phyloP scores from a whole-genome alignment of 768 basidiomycete species.

The Trametes cingulata region DNA sequence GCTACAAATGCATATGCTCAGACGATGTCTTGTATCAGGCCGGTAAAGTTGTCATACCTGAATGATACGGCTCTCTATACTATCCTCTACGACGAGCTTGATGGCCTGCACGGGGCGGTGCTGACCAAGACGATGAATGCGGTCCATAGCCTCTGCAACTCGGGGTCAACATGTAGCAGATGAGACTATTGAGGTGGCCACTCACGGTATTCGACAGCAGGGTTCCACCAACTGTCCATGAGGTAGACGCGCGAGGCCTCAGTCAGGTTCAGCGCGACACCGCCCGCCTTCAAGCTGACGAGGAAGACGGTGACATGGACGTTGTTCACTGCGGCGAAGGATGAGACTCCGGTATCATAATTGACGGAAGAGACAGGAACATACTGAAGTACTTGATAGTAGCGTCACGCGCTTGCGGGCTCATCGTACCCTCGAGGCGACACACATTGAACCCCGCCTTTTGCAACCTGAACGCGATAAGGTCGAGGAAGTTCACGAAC shows the following conservation, averaged over 20 bases:
- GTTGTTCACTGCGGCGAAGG: constrained; percentile 71
- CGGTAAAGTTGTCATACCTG: constrained; percentile 59
- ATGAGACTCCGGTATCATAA: not conserved
- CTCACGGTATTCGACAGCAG: constrained; percentile 89
- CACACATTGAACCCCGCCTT: constrained; percentile 95
- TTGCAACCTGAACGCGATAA: constrained; percentile 91
- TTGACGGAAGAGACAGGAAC: constrained; percentile 29
- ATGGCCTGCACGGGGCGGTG: constrained; percentile 90
- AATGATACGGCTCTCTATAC: constrained; percentile 93
- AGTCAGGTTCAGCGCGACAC: constrained; percentile 87
- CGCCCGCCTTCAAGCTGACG: constrained; percentile 94
- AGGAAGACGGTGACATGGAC: constrained; percentile 97
- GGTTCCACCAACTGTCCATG: constrained; percentile 99
- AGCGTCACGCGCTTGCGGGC: constrained; percentile 91
- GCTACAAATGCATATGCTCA: constrained; percentile 34
- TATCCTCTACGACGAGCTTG: constrained; percentile 93
- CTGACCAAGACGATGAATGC: constrained; percentile 96
- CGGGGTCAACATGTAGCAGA: not conserved
- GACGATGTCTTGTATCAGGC: not conserved
- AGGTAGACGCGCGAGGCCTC: constrained; percentile 93
- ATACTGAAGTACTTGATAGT: constrained; percentile 93
- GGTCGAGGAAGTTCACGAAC: constrained; percentile 90
- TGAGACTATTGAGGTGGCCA: constrained; percentile 14
- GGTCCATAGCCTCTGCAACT: constrained; percentile 88
- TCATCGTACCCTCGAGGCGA: constrained; percentile 95